Conservation (phyloP, 768 basidiomycete genomes). For the Pulveroboletus sp. region DNA sequence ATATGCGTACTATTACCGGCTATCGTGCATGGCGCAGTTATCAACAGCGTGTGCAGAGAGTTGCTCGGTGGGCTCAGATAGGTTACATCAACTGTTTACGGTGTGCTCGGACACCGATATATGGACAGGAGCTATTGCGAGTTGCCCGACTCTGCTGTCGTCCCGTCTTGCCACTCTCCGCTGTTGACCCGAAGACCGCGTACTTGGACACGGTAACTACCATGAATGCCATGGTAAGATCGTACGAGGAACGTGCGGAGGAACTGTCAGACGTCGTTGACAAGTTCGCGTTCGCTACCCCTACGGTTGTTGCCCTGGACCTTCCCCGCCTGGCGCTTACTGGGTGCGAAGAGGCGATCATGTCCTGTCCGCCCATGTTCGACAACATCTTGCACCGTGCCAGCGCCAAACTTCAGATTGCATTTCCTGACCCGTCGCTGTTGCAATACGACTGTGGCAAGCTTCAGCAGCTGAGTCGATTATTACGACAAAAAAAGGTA, state of each 20-base stretch:
- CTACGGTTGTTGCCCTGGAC: constrained; percentile 71
- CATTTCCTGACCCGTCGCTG: constrained; percentile 85
- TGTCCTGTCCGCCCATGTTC: constrained; percentile 42
- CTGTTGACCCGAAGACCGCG: constrained; percentile 33
- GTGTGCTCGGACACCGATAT: constrained; percentile 47
- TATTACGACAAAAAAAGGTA: constrained; percentile 79
- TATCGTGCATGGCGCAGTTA: constrained; percentile 52
- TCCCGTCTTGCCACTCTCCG: constrained; percentile 50
- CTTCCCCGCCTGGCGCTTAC: constrained; percentile 59
- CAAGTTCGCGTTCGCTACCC: constrained; percentile 76
- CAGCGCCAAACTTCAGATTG: constrained; percentile 83
- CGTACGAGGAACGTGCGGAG: constrained; percentile 55
- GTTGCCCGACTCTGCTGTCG: constrained; percentile 35
- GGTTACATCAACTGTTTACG: constrained; percentile 71
- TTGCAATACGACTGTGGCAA: constrained; percentile 97
- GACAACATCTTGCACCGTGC: constrained; percentile 67
- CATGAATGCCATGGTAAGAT: constrained; percentile 52
- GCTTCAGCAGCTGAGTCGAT: constrained; percentile 72
- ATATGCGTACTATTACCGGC: constrained; percentile 70
- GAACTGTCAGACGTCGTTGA: constrained; percentile 53
- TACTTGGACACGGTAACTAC: constrained; percentile 42
- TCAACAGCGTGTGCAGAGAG: constrained; percentile 44
- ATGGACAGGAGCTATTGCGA: constrained; percentile 42
- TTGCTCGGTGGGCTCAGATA: constrained; percentile 65
- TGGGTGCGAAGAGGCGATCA: constrained; percentile 32